phyloP scores from a whole-genome alignment of 2,329 filamentous ascomycete genomes.

The Endoconidiophora laricicola region DNA sequence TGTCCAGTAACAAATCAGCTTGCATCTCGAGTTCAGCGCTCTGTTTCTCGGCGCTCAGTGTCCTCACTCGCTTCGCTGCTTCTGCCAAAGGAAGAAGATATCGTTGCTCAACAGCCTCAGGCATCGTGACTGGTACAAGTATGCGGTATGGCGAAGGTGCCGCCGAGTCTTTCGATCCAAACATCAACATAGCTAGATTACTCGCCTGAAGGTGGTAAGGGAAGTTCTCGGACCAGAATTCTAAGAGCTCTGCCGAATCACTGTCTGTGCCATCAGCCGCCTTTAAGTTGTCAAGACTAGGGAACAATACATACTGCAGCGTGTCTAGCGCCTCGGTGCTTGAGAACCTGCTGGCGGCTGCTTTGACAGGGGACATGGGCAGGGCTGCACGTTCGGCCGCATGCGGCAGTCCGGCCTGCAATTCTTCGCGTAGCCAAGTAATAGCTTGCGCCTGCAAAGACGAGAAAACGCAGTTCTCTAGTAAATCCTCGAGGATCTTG shows the following conservation, averaged over 20 bases:
- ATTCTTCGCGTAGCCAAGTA: conserved; percentile 46
- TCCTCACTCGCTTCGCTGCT: conserved; percentile 24
- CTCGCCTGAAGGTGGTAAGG: conserved; percentile 41
- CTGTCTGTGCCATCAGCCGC: conserved; percentile 18
- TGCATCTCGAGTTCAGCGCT: conserved; percentile 22
- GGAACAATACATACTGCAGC: conserved; percentile 46
- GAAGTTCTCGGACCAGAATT: conserved; percentile 35
- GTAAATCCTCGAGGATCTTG: conserved; percentile 44
- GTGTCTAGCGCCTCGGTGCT: conserved; percentile 38
- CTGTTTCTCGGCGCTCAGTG: conserved; percentile 20
- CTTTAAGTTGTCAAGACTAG: conserved; percentile 32
- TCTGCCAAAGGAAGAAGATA: conserved; percentile 38
- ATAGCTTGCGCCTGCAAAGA: conserved; percentile 46
- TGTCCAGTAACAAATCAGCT: conserved; percentile 26
- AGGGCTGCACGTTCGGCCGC: conserved; percentile 20
- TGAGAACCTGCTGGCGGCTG: conserved; percentile 26
- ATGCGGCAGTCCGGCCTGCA: conserved; percentile 24
- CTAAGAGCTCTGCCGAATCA: conserved; percentile 26
- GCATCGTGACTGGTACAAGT: conserved; percentile 38
- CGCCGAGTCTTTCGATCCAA: conserved; percentile 25
- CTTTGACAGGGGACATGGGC: conserved; percentile 12
- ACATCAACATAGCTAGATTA: conserved; percentile 36
- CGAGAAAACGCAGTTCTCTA: conserved; percentile 49
- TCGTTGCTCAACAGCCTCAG: conserved; percentile 38
- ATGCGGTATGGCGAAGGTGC: conserved; percentile 16